These are phyloP conservation scores for Syzygium aqueum DNA, from an alignment of 345 rosid species.

Conservation along the genomic window DNA sequence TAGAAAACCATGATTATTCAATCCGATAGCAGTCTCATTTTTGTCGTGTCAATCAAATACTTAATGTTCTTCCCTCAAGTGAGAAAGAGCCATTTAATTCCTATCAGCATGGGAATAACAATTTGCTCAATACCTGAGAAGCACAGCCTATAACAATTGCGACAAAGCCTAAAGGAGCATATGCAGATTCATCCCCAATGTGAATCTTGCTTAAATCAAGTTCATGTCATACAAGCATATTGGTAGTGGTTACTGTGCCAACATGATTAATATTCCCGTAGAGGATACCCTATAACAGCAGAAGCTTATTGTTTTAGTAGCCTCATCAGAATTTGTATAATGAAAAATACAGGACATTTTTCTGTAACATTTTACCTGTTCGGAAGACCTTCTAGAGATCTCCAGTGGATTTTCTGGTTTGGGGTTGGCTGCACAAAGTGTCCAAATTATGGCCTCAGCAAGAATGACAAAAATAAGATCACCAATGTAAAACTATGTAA, in stretches of 20 bases:
- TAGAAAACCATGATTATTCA: neutral
- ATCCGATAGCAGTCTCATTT: neutral
- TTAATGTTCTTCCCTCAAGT: neutral
- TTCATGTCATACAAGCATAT: neutral
- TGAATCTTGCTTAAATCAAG: neutral
- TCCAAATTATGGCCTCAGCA: neutral
- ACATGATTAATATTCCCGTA: neutral
- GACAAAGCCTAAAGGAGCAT: neutral
- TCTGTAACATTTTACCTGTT: neutral
- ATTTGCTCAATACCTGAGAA: neutral
- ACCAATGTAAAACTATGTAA: neutral
- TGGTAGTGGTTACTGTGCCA: neutral
- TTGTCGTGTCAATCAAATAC: neutral
- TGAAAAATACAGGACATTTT: neutral
- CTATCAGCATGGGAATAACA: neutral
- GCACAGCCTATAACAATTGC: neutral
- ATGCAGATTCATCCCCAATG: neutral
- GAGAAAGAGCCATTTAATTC: neutral
- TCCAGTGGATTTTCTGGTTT: constrained; percentile 24
- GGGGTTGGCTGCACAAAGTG: constrained; percentile 54
- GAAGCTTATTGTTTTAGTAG: neutral
- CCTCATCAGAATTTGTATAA: neutral
- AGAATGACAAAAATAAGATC: neutral
- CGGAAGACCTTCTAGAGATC: neutral
- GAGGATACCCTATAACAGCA: neutral